phyloP scores from a whole-genome alignment of 2,329 filamentous ascomycete genomes.

The Talaromyces amestolkiae region DNA sequence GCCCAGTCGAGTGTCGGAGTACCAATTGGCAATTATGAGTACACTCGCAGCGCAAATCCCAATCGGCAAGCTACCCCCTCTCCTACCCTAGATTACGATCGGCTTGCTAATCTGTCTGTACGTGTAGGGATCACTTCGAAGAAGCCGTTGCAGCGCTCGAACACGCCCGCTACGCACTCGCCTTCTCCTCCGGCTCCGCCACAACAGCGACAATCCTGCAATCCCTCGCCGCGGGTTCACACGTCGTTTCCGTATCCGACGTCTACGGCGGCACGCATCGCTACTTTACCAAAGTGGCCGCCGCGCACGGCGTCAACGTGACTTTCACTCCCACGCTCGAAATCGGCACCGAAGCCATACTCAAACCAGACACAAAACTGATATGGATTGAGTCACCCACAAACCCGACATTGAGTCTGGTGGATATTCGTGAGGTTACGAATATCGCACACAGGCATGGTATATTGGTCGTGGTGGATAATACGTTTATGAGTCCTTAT shows the following conservation, averaged over 20 bases:
- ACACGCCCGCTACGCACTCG: constrained; percentile 86
- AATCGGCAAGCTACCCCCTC: constrained; percentile 59
- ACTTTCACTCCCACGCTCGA: constrained; percentile 94
- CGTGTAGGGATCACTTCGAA: constrained; percentile 81
- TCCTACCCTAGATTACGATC: neutral
- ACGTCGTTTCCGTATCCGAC: constrained; percentile 94
- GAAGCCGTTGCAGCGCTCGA: constrained; percentile 86
- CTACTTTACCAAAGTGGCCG: constrained; percentile 97
- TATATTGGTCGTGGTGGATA: constrained; percentile 96
- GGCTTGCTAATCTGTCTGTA: neutral
- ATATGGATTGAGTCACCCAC: constrained; percentile 97
- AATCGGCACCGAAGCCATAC: constrained; percentile 78
- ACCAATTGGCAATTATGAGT: constrained; percentile 87
- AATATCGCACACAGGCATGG: constrained; percentile 80
- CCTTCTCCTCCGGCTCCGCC: constrained; percentile 90
- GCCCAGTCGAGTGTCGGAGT: constrained; percentile 85
- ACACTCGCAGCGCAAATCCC: constrained; percentile 88
- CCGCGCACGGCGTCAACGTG: constrained; percentile 88
- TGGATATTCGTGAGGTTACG: constrained; percentile 86
- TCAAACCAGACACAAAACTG: constrained; percentile 83
- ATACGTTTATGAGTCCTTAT: constrained; percentile 96
- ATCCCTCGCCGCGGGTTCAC: constrained; percentile 82
- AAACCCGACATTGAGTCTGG: constrained; percentile 88
- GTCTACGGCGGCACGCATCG: constrained; percentile 97
- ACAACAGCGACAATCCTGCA: constrained; percentile 92